phyloP scores from a whole-genome alignment of 768 basidiomycete genomes.

The Hygrophorus pudorinus region DNA sequence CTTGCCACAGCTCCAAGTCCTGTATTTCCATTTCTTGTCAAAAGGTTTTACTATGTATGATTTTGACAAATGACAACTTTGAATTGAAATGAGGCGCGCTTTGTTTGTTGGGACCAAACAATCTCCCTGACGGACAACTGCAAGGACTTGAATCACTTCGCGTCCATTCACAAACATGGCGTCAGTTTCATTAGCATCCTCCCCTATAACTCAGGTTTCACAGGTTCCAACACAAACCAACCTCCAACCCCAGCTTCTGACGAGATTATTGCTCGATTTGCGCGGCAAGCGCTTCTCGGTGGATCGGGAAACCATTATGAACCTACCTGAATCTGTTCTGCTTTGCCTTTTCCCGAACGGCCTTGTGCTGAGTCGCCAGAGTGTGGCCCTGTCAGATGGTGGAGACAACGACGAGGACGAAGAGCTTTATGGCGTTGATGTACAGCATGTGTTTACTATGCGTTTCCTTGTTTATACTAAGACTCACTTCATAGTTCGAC shows the following conservation, averaged over 20 bases:
- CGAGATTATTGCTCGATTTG: slow-evolving; percentile 84
- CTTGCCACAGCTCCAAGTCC: too few relatives aligned
- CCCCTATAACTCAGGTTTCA: slow-evolving; percentile 52
- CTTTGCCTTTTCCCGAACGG: slow-evolving; percentile 97
- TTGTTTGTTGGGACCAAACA: slow-evolving; percentile 6
- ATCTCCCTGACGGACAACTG: too few relatives aligned
- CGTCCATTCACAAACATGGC: slow-evolving; percentile 20
- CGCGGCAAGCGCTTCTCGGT: slow-evolving; percentile 88
- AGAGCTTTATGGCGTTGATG: slow-evolving; percentile 93
- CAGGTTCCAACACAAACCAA: slow-evolving; percentile 58
- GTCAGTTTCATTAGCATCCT: slow-evolving; percentile 31
- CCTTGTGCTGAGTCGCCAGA: slow-evolving; percentile 84
- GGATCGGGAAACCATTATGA: slow-evolving; percentile 97
- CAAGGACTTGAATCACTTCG: background rate
- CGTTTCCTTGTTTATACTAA: slow-evolving; percentile 4
- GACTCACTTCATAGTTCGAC: slow-evolving; percentile 62
- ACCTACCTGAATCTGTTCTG: slow-evolving; percentile 93
- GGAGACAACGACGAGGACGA: slow-evolving; percentile 77
- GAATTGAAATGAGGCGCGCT: too few relatives aligned
- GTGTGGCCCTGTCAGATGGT: slow-evolving; percentile 61
- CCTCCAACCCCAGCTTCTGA: slow-evolving; percentile 80
- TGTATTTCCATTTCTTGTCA: too few relatives aligned
- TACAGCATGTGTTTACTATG: slow-evolving; percentile 35
- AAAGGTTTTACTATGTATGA: too few relatives aligned
- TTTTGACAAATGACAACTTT: too few relatives aligned